phyloP scores from a whole-genome alignment of 495 filamentous ascomycete species.

The Talaromyces stipitatus region DNA sequence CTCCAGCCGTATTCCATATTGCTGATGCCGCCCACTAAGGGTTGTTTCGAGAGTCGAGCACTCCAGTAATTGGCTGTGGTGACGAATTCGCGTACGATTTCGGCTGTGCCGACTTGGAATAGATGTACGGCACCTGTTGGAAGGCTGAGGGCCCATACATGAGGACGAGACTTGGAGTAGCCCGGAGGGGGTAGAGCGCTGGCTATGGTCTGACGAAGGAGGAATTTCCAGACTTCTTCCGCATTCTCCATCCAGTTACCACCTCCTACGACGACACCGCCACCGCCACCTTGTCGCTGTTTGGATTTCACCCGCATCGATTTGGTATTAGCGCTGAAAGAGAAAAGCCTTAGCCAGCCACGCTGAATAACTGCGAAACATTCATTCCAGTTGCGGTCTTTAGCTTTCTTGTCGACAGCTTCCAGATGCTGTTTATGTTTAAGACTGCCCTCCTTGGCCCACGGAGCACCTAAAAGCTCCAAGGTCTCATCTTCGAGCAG shows the following conservation, averaged over 20 bases:
- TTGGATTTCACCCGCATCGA: conserved; percentile 65
- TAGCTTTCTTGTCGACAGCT: conserved; percentile 78
- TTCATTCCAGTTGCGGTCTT: conserved; percentile 87
- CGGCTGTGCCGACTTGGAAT: conserved; percentile 93
- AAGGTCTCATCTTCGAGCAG: conserved; percentile 87
- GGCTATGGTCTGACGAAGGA: conserved; percentile 86
- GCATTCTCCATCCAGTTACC: conserved; percentile 97
- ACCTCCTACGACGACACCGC: conserved; percentile 72
- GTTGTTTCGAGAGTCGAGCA: conserved; percentile 85
- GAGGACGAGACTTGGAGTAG: conserved; percentile 80
- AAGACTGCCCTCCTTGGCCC: conserved; percentile 94
- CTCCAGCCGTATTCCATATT: conserved; percentile 98
- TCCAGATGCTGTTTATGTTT: conserved; percentile 97
- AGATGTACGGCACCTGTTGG: conserved; percentile 92
- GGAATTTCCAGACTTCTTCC: conserved; percentile 76
- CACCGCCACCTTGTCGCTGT: conserved; percentile 40
- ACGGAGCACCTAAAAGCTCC: conserved; percentile 84
- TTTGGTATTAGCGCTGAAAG: conserved; percentile 69
- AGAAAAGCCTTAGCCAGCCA: conserved; percentile 92
- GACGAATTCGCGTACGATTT: conserved; percentile 92
- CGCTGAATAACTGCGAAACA: conserved; percentile 98
- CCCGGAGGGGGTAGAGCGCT: conserved; percentile 83
- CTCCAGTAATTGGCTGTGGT: conserved; percentile 97
- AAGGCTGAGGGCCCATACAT: conserved; percentile 93
- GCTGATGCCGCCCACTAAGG: conserved; percentile 82